A percentile compares a stretch with the other conserved stretches of the same genome.
These are phyloP conservation scores for Cardamine occulta DNA, from an alignment of 345 rosid species.

Conservation along the genomic window DNA sequence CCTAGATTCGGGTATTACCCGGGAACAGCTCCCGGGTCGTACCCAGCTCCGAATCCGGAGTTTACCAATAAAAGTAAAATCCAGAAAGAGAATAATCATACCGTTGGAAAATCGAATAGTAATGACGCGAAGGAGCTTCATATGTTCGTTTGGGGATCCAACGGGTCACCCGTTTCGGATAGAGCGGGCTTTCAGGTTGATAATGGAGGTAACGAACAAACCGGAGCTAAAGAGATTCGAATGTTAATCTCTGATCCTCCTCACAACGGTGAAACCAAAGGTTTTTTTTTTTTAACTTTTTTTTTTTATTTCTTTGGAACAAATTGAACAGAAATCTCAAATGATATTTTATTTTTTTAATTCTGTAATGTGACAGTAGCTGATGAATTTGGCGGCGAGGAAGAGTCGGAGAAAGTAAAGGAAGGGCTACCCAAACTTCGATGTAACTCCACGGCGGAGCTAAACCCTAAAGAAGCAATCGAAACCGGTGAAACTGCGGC, in stretches of 20 bases:
- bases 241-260: constrained; percentile 73
- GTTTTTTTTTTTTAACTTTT: constrained; percentile 35
- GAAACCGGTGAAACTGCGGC: constrained; percentile 47
- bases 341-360: background rate
- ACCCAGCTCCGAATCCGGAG: constrained; percentile 80
- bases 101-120: constrained; percentile 48
- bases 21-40: constrained; percentile 53
- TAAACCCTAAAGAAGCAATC: constrained; percentile 62
- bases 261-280: constrained; percentile 65
- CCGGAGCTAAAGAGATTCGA: constrained; percentile 85
- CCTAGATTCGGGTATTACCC: constrained; percentile 85
- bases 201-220: constrained; percentile 56
- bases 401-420: constrained; percentile 53
- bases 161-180: constrained; percentile 94
- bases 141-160: constrained; percentile 95
- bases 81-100: constrained; percentile 28
- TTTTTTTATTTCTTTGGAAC: background rate
- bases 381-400: constrained; percentile 52
- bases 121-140: constrained; percentile 84
- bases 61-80: constrained; percentile 52
- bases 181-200: constrained; percentile 62
- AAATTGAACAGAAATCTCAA: background rate
- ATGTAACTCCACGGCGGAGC: constrained; percentile 70
- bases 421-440: constrained; percentile 57
- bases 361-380: constrained; percentile 25